Evolutionary conservation across 2,329 filamentous ascomycete species (phyloP).

Genomic region (Canariomyces notabilis): DNA sequence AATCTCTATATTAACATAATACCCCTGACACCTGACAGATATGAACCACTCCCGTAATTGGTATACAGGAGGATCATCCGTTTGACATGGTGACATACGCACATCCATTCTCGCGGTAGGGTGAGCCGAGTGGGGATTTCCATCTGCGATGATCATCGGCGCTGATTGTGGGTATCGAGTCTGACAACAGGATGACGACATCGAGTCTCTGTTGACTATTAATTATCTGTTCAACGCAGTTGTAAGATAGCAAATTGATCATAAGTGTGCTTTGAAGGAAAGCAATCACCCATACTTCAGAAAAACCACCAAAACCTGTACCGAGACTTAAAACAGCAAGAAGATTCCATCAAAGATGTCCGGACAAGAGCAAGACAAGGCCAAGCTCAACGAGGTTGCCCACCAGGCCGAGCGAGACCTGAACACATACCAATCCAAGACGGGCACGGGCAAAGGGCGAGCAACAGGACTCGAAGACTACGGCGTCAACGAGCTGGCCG

Average conservation of each 20-base stretch:
- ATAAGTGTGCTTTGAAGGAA: too few species aligned
- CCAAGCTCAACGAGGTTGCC: conserved; percentile 40
- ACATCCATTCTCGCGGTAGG: too few species aligned
- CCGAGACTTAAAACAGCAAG: too few species aligned
- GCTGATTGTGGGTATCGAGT: background rate
- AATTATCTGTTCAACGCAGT: background rate
- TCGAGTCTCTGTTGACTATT: background rate
- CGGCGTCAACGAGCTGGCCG: conserved; percentile 37
- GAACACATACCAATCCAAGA: conserved; percentile 45
- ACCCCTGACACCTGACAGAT: too few species aligned
- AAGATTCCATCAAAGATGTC: conserved; percentile 7
- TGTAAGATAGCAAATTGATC: background rate
- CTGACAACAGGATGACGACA: conserved; percentile 14
- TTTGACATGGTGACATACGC: too few species aligned
- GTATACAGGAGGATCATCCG: too few species aligned
- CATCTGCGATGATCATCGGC: too few species aligned
- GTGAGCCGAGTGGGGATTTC: too few species aligned
- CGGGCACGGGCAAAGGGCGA: conserved; percentile 37
- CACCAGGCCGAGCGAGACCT: conserved; percentile 43
- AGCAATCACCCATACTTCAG: too few species aligned
- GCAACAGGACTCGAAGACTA: conserved; percentile 36
- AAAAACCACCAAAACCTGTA: background rate
- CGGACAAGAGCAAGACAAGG: conserved; percentile 19
- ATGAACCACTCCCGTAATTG: too few species aligned
- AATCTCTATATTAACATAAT: too few species aligned